These are phyloP conservation scores for Sclerotinia trifoliorum DNA, from an alignment of 2,329 filamentous ascomycete species.

Conservation along the genomic window DNA sequence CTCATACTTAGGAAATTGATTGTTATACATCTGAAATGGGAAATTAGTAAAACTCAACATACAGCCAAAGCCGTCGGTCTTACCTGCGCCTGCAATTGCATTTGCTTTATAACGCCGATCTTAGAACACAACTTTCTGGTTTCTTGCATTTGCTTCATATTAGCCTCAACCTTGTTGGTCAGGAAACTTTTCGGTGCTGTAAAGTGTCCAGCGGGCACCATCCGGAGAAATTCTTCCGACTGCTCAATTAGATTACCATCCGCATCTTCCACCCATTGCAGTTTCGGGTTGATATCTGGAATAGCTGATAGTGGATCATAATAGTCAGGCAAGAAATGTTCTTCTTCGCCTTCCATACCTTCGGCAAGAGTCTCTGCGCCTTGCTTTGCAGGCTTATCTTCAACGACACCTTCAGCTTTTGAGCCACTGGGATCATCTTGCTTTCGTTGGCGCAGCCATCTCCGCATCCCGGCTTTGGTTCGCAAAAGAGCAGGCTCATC, in stretches of 20 bases:
- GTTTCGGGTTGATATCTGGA: conserved; percentile 74
- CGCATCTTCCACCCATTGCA: conserved; percentile 86
- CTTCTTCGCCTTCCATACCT: conserved; percentile 82
- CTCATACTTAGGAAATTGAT: conserved; percentile 97
- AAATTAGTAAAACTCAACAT: conserved; percentile 25
- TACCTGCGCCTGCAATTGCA: conserved; percentile 97
- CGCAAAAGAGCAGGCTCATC: conserved; percentile 87
- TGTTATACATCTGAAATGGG: conserved; percentile 71
- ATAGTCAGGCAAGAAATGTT: conserved; percentile 86
- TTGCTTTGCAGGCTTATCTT: conserved; percentile 50
- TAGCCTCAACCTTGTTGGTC: conserved; percentile 78
- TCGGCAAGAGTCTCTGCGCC: conserved; percentile 80
- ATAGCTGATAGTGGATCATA: conserved; percentile 85
- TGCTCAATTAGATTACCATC: conserved; percentile 88
- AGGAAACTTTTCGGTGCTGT: conserved; percentile 71
- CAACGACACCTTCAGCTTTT: conserved; percentile 46
- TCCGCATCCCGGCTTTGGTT: conserved; percentile 83
- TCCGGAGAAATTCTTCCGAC: conserved; percentile 76
- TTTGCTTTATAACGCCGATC: conserved; percentile 97
- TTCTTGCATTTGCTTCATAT: conserved; percentile 94
- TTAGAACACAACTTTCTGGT: conserved; percentile 94
- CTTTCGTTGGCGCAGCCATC: conserved; percentile 78
- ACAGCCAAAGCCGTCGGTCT: conserved; percentile 33
- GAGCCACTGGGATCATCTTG: conserved; percentile 55
- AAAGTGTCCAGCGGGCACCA: conserved; percentile 75